Conservation (phyloP, 2,329 filamentous ascomycete genomes). For the Dactylellina haptotyla region DNA sequence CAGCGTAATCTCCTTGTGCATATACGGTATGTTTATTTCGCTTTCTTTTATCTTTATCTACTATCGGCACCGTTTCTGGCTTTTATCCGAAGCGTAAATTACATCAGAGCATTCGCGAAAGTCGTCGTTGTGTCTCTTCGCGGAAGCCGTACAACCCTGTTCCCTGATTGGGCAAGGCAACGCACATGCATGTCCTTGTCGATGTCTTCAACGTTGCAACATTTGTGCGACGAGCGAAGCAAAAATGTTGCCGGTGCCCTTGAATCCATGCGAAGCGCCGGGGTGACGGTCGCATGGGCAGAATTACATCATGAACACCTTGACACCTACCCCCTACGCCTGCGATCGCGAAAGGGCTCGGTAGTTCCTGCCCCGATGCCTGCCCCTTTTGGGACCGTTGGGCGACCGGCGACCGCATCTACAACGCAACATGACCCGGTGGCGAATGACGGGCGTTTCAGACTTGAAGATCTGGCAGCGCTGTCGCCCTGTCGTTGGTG, state of each 20-base stretch:
- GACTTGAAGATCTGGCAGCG: constrained; percentile 34
- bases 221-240: constrained; percentile 26
- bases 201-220: constrained; percentile 35
- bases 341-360: constrained; percentile 7
- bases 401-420: constrained; percentile 7
- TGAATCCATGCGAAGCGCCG: constrained; percentile 23
- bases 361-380: constrained; percentile 12
- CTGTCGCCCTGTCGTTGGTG: constrained; percentile 30
- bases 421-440: constrained; percentile 33
- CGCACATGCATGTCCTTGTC: constrained; percentile 46
- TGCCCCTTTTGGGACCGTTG: background rate
- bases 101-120: constrained; percentile 22
- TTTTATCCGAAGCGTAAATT: constrained; percentile 44
- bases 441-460: constrained; percentile 52
- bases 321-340: constrained; percentile 12
- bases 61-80: constrained; percentile 4
- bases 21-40: constrained; percentile 17
- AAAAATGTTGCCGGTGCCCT: constrained; percentile 24
- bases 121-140: constrained; percentile 28
- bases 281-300: constrained; percentile 25
- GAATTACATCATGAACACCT: constrained; percentile 49
- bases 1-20: constrained; percentile 25
- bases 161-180: constrained; percentile 48
- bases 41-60: constrained; percentile 27
- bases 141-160: constrained; percentile 48